Conservation (phyloP, 768 basidiomycete species). For the Ramaria rubella region DNA sequence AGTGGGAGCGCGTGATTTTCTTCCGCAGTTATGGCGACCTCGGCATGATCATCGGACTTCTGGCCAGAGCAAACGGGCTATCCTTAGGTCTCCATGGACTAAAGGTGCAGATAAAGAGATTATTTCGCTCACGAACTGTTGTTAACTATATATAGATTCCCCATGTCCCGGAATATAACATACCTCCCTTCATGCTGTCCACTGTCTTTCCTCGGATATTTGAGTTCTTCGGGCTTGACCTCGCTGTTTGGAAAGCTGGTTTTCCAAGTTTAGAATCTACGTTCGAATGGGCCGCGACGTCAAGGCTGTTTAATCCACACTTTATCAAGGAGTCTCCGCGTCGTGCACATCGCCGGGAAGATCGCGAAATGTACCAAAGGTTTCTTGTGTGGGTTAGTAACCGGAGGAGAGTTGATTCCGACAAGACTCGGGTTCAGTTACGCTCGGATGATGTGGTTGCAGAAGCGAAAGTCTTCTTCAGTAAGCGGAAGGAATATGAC, state of each 20-base stretch:
- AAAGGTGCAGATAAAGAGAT: constrained; percentile 36
- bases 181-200: constrained; percentile 42
- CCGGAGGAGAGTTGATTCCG: constrained; percentile 11
- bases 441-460: constrained; percentile 19
- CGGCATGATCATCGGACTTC: constrained; percentile 58
- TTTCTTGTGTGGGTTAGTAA: constrained; percentile 47
- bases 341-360: constrained; percentile 37
- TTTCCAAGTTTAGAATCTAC: constrained; percentile 48
- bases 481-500: constrained; percentile 44
- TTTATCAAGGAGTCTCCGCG: constrained; percentile 27
- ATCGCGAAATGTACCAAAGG: constrained; percentile 51
- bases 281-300: constrained; percentile 53
- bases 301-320: constrained; percentile 45
- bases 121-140: not conserved
- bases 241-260: constrained; percentile 43
- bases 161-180: constrained; percentile 21
- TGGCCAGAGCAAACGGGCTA: constrained; percentile 47
- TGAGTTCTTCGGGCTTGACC: constrained; percentile 51
- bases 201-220: constrained; percentile 43
- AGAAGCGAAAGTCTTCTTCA: constrained; percentile 47
- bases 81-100: constrained; percentile 47
- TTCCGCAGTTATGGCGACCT: constrained; percentile 65
- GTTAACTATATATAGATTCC: not conserved
- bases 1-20: constrained; percentile 46
- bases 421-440: not conserved